Percentiles rank a stretch among this genome's conserved stretches.
These are phyloP conservation scores for Wickerhamiella cacticola DNA, from an alignment of 805 yeast genomes.

Conservation along the genomic window DNA sequence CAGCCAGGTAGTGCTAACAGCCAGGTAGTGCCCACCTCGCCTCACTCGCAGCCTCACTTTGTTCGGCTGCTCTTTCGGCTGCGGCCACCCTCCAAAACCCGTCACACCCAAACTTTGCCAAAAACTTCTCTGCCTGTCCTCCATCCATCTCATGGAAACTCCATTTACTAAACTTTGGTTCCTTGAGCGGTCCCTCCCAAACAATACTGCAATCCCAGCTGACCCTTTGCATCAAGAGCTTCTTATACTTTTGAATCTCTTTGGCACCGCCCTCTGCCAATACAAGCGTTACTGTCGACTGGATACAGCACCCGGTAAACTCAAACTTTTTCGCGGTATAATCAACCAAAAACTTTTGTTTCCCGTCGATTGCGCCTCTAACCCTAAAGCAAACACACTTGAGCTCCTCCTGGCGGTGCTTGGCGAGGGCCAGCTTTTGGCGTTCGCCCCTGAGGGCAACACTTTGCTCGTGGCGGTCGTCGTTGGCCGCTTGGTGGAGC, in stretches of 20 bases:
- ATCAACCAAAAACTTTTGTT: conserved; percentile 62
- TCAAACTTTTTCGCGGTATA: conserved; percentile 64
- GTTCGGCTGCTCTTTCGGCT: too few species aligned
- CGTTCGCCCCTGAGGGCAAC: conserved; percentile 47
- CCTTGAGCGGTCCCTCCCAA: conserved; percentile 6
- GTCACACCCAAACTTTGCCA: not conserved
- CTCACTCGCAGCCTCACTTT: too few species aligned
- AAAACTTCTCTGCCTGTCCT: not conserved
- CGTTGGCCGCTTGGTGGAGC: conserved; percentile 50
- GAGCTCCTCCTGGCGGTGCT: conserved; percentile 38
- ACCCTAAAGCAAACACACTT: conserved; percentile 17
- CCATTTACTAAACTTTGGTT: conserved; percentile 5
- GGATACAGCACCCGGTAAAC: conserved; percentile 44
- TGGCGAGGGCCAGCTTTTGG: conserved; percentile 38
- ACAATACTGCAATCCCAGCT: conserved; percentile 2
- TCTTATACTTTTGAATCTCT: conserved; percentile 48
- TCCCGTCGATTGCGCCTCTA: conserved; percentile 41
- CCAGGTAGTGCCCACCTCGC: too few species aligned
- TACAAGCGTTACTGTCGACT: conserved; percentile 38
- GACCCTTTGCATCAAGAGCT: conserved; percentile 32
- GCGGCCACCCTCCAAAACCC: not conserved
- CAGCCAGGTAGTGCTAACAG: too few species aligned
- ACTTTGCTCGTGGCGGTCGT: conserved; percentile 45
- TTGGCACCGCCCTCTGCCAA: conserved; percentile 66
- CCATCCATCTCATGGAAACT: conserved; percentile 3